A percentile compares a stretch with the other conserved stretches of the same genome.
Evolutionary conservation across 495 filamentous ascomycete genomes (phyloP).

Genomic region (Chaetomium tenue): DNA sequence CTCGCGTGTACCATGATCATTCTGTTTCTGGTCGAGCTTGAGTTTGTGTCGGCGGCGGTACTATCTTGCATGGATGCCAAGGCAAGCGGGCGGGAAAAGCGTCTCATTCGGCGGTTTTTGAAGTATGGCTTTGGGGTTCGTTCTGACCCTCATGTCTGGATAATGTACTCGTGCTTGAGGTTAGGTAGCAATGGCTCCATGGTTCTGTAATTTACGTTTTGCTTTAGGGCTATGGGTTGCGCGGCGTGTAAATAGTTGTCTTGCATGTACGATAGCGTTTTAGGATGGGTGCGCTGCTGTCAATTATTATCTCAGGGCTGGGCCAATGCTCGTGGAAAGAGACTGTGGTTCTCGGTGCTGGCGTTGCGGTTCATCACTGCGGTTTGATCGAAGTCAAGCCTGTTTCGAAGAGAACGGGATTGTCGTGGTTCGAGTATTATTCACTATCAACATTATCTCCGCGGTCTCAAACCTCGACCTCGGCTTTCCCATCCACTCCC

Average conservation of each 20-base stretch:
- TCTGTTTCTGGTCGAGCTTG: not conserved
- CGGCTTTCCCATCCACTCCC: slow-evolving; percentile 8
- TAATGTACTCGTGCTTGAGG: slow-evolving; percentile 1
- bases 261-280: too few species aligned
- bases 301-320: too few species aligned
- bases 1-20: not conserved
- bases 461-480: not conserved
- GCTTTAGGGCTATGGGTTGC: too few species aligned
- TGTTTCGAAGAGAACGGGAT: too few species aligned
- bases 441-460: too few species aligned
- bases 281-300: too few species aligned
- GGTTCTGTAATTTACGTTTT: not conserved
- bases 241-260: too few species aligned
- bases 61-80: not conserved
- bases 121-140: not conserved
- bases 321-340: too few species aligned
- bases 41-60: not conserved
- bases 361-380: too few species aligned
- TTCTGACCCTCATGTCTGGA: not conserved
- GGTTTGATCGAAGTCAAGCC: too few species aligned
- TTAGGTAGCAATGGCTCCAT: not conserved
- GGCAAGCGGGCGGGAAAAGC: slow-evolving; percentile 1
- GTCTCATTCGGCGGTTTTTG: not conserved
- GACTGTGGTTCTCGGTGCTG: too few species aligned
- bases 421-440: too few species aligned